Evolutionary conservation across 768 basidiomycete species (phyloP).

Genomic region (Tremella yokohamensis): DNA sequence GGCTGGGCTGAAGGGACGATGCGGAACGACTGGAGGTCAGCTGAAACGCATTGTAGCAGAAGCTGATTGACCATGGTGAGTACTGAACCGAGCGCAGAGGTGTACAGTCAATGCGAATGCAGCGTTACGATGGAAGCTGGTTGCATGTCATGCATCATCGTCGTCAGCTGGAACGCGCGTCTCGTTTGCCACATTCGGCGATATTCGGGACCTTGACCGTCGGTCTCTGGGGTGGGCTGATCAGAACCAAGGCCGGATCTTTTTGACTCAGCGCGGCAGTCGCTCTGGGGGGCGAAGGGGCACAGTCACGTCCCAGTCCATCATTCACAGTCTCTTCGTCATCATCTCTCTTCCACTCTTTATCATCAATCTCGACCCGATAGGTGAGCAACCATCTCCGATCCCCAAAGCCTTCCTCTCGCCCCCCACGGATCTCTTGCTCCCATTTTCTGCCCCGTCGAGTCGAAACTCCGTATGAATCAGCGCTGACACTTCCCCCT

Average conservation of each 20-base stretch:
- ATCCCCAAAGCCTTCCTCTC: too few species aligned
- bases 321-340: neutral
- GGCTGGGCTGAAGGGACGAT: conserved; percentile 15
- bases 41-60: neutral
- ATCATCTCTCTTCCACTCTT: neutral
- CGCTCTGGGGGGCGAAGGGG: too few species aligned
- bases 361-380: conserved; percentile 5
- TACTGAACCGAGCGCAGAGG: neutral
- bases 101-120: neutral
- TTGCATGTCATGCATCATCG: neutral
- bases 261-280: too few species aligned
- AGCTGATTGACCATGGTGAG: conserved; percentile 13
- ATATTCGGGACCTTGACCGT: neutral
- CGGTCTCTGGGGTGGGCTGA: too few species aligned
- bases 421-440: neutral
- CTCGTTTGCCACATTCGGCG: conserved; percentile 17
- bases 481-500: neutral
- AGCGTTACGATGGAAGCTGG: conserved; percentile 2
- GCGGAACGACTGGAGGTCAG: conserved; percentile 19
- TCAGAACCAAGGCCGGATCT: too few species aligned
- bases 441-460: neutral
- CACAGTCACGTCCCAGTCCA: too few species aligned
- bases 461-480: too few species aligned
- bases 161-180: conserved; percentile 1
- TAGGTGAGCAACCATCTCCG: neutral